These are phyloP conservation scores for Raphanus raphanistrum DNA, from an alignment of 345 rosid species.

Conservation along the genomic window DNA sequence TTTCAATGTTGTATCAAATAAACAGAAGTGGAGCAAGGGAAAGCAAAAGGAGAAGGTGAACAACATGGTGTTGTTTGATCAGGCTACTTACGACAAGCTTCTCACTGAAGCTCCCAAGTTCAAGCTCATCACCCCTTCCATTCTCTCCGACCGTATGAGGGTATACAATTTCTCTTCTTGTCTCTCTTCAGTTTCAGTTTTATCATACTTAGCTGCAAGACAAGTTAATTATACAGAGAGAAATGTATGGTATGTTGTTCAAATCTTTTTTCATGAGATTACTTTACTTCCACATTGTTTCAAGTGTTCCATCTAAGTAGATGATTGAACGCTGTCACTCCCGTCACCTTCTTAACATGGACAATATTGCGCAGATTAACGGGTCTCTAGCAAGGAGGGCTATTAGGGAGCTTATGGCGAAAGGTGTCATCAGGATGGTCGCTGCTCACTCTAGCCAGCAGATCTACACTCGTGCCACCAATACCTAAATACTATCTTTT, in stretches of 20 bases:
- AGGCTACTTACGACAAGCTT: constrained; percentile 78
- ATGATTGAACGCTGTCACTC: too few species aligned
- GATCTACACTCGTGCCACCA: constrained; percentile 74
- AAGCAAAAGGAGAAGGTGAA: constrained; percentile 47
- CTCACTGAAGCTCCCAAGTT: constrained; percentile 73
- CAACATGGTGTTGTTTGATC: constrained; percentile 90
- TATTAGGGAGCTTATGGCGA: constrained; percentile 71
- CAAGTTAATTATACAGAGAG: too few species aligned
- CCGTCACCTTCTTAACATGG: too few species aligned
- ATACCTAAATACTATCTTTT: constrained; percentile 41
- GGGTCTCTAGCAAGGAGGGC: constrained; percentile 70
- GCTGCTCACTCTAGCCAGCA: constrained; percentile 68
- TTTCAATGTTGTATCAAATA: too few species aligned
- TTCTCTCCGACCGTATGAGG: constrained; percentile 80
- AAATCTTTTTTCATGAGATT: too few species aligned
- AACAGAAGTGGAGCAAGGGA: constrained; percentile 17
- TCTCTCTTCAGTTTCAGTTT: too few species aligned
- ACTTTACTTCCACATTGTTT: too few species aligned
- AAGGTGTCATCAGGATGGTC: constrained; percentile 67
- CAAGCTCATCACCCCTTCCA: constrained; percentile 78
- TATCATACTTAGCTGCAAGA: too few species aligned
- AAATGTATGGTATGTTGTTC: too few species aligned
- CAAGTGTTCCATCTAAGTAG: too few species aligned
- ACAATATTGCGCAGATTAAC: constrained; percentile 16
- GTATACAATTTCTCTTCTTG: not conserved